phyloP scores from a whole-genome alignment of 441 rosid genomes.

The Populus tomentosa region DNA sequence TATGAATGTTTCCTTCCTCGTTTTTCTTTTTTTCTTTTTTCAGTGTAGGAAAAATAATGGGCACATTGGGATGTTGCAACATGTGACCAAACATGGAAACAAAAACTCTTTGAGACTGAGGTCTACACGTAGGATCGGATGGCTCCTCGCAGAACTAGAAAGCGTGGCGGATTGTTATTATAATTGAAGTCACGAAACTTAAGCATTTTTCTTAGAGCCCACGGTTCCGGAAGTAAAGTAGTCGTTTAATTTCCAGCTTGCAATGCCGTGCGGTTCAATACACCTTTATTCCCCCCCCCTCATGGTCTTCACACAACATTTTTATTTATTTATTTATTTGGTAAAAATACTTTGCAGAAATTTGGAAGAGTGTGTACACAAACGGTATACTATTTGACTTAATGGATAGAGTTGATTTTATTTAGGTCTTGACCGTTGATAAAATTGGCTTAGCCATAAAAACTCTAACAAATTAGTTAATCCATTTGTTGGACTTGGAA shows the following conservation, averaged over 20 bases:
- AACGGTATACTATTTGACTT: background rate
- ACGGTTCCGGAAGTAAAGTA: conserved; percentile 8
- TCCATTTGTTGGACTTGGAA: background rate
- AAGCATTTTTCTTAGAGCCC: background rate
- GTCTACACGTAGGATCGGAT: background rate
- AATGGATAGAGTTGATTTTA: background rate
- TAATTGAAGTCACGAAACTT: background rate
- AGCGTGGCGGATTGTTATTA: background rate
- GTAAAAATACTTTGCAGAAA: background rate
- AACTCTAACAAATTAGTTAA: background rate
- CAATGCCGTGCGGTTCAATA: conserved; percentile 12
- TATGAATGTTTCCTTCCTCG: too few species aligned
- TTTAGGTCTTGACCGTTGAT: background rate
- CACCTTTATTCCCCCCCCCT: background rate
- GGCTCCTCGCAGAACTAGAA: background rate
- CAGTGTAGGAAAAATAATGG: background rate
- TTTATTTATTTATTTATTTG: background rate
- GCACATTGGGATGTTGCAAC: background rate
- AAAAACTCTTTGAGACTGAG: background rate
- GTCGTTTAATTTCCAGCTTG: background rate
- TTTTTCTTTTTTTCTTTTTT: too few species aligned
- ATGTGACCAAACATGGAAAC: background rate
- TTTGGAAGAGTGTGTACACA: background rate
- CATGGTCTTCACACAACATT: background rate
- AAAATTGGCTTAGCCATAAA: background rate